phyloP scores from a whole-genome alignment of 139 green algal species.

The Zygnema cylindricum region DNA sequence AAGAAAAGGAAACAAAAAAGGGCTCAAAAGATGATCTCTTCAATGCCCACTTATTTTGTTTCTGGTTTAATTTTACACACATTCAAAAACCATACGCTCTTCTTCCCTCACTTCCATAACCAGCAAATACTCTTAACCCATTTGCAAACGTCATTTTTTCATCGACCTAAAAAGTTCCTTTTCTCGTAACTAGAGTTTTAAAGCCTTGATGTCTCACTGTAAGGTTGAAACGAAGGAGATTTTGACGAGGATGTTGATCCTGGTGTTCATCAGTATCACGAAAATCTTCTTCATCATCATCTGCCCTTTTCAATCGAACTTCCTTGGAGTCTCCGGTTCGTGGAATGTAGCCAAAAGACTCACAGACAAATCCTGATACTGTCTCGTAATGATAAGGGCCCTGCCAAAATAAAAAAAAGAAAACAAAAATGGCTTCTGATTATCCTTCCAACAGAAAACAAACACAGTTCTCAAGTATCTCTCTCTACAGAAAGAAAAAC shows the following conservation, averaged over 20 bases:
- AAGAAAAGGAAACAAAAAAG: not conserved
- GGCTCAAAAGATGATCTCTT: not conserved
- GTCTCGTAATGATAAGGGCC: constrained; percentile 60
- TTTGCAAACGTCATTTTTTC: no score
- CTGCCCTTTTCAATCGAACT: constrained; percentile 16
- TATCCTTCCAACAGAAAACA: constrained; percentile 1
- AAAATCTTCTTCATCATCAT: constrained; percentile 39
- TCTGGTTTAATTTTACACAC: not conserved
- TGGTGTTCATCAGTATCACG: constrained; percentile 8
- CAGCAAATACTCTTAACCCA: no score
- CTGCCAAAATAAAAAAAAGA: not conserved
- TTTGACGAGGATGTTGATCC: not conserved
- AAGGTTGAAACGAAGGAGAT: not conserved
- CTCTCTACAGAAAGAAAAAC: not conserved
- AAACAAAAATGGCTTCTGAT: not conserved
- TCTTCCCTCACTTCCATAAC: no score
- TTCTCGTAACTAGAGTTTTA: no score
- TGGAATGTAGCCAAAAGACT: constrained; percentile 64
- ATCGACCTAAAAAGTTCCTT: no score
- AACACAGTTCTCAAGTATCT: not conserved
- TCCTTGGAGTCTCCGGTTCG: constrained; percentile 50
- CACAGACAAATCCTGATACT: constrained; percentile 64
- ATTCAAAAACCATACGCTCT: not conserved
- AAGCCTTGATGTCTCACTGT: not conserved
- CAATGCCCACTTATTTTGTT: not conserved